Percentiles rank a stretch among this genome's conserved stretches.
phyloP scores from a whole-genome alignment of 106 monocot species.

The Vanilla planifolia region DNA sequence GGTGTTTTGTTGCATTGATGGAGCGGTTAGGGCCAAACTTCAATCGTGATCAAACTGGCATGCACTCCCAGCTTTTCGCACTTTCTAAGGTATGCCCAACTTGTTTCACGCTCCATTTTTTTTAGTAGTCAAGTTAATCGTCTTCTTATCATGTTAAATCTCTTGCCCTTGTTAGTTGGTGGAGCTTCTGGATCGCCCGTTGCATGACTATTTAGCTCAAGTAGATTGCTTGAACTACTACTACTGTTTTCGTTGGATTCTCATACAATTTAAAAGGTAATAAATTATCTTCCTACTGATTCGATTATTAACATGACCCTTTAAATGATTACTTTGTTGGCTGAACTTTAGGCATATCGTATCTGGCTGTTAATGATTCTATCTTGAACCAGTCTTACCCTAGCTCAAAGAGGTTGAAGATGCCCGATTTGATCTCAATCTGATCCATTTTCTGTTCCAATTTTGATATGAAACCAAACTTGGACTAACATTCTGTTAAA shows the following conservation, averaged over 20 bases:
- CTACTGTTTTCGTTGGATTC: slow-evolving; percentile 98
- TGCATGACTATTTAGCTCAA: slow-evolving; percentile 86
- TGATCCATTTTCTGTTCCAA: neutral
- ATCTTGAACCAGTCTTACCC: neutral
- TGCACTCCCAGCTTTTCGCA: slow-evolving; percentile 73
- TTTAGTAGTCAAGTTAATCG: too few relatives aligned
- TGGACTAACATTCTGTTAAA: too few relatives aligned
- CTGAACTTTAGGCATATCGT: neutral
- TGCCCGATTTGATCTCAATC: neutral
- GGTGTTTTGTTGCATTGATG: slow-evolving; percentile 71
- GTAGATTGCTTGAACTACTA: slow-evolving; percentile 95
- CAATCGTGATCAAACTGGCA: slow-evolving; percentile 72
- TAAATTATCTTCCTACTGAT: neutral
- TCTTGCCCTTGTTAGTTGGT: slow-evolving; percentile 51
- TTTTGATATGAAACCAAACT: neutral
- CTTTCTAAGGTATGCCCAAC: slow-evolving; percentile 44
- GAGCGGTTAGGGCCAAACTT: slow-evolving; percentile 75
- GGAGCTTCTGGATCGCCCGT: slow-evolving; percentile 73
- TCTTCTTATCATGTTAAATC: neutral
- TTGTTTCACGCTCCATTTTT: too few relatives aligned
- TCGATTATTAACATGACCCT: neutral
- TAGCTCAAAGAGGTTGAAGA: neutral
- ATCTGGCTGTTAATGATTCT: neutral
- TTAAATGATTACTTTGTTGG: neutral
- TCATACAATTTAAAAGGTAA: slow-evolving; percentile 97